Base-by-base conservation (phyloP, 805 yeast species). In the Candida chauliodis region DNA sequence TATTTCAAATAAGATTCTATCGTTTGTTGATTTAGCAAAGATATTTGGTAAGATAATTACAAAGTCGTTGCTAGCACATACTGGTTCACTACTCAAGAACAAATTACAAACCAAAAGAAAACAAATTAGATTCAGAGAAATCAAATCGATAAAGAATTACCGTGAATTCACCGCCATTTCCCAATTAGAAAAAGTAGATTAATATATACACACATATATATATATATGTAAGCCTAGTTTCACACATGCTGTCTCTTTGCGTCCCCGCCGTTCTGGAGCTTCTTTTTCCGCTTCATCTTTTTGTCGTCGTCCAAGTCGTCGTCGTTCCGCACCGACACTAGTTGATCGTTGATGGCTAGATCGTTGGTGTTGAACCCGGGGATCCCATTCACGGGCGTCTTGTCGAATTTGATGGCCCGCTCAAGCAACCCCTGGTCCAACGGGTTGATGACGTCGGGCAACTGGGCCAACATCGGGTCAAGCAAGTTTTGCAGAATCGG, bases 321-420 rank as follows among this genome's bases (percentile, higher is more conserved):
- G 34, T 69, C 73, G 10, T 67, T 60, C 42, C 72, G 53, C 56
- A 61, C 64, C 25, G 63, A 47, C 16, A 63, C 56, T 32, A 62
- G 65, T 46, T 63, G 70, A 37, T 71, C 81, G 35, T 73, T 73
- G 35, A 80, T 71, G 3, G 85, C 93, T 50, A 86, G 69, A 44
- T 79, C 75, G 3, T 78, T 63, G 8, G 84, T 63, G 47, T 83
- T 84, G 52, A 85, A 84, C 0, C 91, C 95, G 0, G 90, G 87
- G 11, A 86, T 74, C 1, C 93, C 93, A 39, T 77, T 69, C 13
- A 76, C 71, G 0, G 83, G 73, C 2, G 87, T 79, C 47, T 73
- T 78, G 31, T 81, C 85, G 44, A 86, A 79, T 43, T 67, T 66
- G 40, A 86, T 60, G 6, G 78, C 76, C 16, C 63, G 57, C 9